Base-by-base conservation (phyloP, 805 yeast species). In the Metschnikowia kunwiensis region DNA sequence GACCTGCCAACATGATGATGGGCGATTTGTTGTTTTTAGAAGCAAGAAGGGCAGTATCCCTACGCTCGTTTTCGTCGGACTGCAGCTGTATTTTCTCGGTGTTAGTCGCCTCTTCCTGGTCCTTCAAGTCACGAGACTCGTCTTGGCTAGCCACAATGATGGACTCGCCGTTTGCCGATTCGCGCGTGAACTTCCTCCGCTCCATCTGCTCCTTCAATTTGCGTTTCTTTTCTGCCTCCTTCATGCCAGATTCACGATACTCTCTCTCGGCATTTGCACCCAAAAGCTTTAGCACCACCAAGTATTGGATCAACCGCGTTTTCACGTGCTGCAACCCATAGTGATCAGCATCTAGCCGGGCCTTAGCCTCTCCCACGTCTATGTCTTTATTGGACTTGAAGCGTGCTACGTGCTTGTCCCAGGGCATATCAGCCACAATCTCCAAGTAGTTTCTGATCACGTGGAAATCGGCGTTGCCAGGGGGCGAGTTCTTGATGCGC, bases 1-100 rank as follows among this genome's bases (percentile, higher is more conserved):
- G 96, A 0, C 96, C 96, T 5, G 86, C 86, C 39, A 87, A 70
- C 58, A 87, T 68, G 27, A 87, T 59, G 28, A 87, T 86, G 5
- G 96, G 96, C 1, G 94, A 75, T 51, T 66, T 70, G 44, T 66
- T 66, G 36, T 56, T 53, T 28, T 56, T 61, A 1, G 63, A 53
- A 11, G 61, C 58, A 19, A 55, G 40, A 7, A 43, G 30, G 1
- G 41, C 34, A n/a, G 32, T 39, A 8, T 36, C 32, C 7, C 46
- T 32, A 30, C 25, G 15, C n/a, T 33, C 37, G 17, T 32, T 34
- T n/a, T 27, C 41, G 2, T 24, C 32, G 12, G 28, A 27, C 29
- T 5, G 12, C 18, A 11, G 12, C 42, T 43, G 2, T 57, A 46
- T 22, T 38, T 42, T 34, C 49, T 42, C 14, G 41, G 51, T 30